phyloP scores from a whole-genome alignment of 805 yeast genomes.

The Saccharomycopsis selenospora region DNA sequence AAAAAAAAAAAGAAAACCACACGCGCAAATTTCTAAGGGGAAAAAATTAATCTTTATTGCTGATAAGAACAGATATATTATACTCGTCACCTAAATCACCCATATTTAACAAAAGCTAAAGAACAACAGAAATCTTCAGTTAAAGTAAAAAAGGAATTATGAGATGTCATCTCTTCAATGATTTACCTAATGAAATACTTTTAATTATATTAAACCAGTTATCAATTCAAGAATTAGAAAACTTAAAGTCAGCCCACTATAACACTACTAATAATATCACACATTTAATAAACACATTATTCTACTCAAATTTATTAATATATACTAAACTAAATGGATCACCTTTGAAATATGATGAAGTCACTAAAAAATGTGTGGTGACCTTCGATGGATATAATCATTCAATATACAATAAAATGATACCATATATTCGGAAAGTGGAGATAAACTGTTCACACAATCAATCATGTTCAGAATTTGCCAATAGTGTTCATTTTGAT shows the following conservation, averaged over 20 bases:
- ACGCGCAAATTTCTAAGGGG: neutral
- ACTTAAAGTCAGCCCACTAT: neutral
- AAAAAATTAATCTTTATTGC: neutral
- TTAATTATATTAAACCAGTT: neutral
- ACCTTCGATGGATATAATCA: neutral
- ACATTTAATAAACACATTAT: neutral
- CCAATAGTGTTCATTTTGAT: conserved; percentile 1
- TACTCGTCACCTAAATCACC: no score
- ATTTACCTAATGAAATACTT: neutral
- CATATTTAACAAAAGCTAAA: no score
- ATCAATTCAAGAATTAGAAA: neutral
- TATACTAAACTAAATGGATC: neutral
- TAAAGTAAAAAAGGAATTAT: no score
- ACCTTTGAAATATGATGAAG: neutral
- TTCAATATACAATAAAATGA: neutral
- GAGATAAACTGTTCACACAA: neutral
- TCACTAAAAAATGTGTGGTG: neutral
- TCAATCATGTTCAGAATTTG: neutral
- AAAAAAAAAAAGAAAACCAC: no score
- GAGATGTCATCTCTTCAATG: no score
- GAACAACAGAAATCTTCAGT: no score
- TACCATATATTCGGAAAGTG: neutral
- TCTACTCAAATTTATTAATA: neutral
- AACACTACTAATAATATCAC: neutral
- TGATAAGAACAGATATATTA: no score